A percentile compares a stretch with the other conserved stretches of the same genome.
These are phyloP conservation scores for Cylindricascospora bacillispora DNA, from an alignment of 1,139 yeast genomes.

Conservation along the genomic window DNA sequence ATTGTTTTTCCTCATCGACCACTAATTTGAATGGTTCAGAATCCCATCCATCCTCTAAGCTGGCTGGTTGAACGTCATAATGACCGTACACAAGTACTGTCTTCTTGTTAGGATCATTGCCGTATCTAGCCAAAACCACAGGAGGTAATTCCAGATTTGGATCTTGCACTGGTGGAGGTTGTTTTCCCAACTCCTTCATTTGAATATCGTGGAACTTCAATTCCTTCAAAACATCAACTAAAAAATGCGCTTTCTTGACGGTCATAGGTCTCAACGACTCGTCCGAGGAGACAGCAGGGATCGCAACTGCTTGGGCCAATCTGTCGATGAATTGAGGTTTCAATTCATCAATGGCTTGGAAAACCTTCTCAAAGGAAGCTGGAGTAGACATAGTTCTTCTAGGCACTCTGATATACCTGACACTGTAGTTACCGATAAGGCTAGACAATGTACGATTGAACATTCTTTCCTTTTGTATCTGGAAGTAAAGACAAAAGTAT, in stretches of 20 bases:
- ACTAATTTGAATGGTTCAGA: slow-evolving; percentile 77
- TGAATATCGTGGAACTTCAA: slow-evolving; percentile 78
- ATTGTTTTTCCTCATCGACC: slow-evolving; percentile 35
- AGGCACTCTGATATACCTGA: too few species aligned
- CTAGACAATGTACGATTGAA: too few species aligned
- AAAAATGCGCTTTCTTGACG: slow-evolving; percentile 70
- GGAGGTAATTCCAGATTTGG: slow-evolving; percentile 74
- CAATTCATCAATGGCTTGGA: slow-evolving; percentile 53
- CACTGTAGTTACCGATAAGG: too few species aligned
- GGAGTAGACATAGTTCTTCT: slow-evolving; percentile 14
- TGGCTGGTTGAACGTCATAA: slow-evolving; percentile 97
- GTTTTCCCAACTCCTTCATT: slow-evolving; percentile 70
- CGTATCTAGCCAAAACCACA: slow-evolving; percentile 77
- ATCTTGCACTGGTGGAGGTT: slow-evolving; percentile 72
- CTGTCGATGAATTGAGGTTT: slow-evolving; percentile 58
- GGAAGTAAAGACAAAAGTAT: not conserved
- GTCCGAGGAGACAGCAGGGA: slow-evolving; percentile 91
- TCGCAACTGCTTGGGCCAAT: slow-evolving; percentile 71
- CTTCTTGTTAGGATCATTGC: slow-evolving; percentile 67
- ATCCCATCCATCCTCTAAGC: slow-evolving; percentile 85
- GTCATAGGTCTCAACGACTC: slow-evolving; percentile 79
- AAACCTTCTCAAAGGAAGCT: slow-evolving; percentile 23
- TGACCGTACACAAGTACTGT: slow-evolving; percentile 90
- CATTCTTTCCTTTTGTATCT: not conserved
- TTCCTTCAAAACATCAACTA: slow-evolving; percentile 49